Evolutionary conservation across 2,329 filamentous ascomycete species (phyloP).

Genomic region (Pochonia chlamydosporia): DNA sequence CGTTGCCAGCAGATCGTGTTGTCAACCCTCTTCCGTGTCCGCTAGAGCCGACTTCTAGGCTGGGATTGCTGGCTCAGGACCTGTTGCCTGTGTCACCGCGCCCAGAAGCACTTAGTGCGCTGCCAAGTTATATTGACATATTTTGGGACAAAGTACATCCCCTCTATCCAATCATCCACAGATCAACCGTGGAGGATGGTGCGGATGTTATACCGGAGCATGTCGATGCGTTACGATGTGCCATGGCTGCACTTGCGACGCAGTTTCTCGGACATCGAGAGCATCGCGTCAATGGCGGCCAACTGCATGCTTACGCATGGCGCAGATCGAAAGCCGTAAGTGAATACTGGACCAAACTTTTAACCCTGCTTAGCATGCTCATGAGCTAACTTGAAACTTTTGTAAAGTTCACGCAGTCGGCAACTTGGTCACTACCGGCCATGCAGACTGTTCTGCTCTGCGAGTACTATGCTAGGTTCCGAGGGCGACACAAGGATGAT

Average conservation of each 20-base stretch:
- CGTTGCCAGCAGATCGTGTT: slow-evolving; percentile 28
- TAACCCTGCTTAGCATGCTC: neutral
- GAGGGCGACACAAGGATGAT: slow-evolving; percentile 42
- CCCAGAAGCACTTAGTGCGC: slow-evolving; percentile 32
- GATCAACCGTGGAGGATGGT: slow-evolving; percentile 34
- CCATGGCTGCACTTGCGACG: slow-evolving; percentile 53
- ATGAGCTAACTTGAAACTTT: slow-evolving; percentile 12
- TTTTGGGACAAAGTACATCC: slow-evolving; percentile 49
- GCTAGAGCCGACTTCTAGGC: slow-evolving; percentile 35
- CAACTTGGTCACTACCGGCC: slow-evolving; percentile 38
- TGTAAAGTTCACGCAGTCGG: slow-evolving; percentile 29
- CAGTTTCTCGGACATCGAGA: slow-evolving; percentile 43
- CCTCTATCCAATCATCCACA: slow-evolving; percentile 45
- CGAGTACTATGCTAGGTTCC: slow-evolving; percentile 50
- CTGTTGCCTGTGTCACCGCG: slow-evolving; percentile 28
- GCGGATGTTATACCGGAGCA: slow-evolving; percentile 24
- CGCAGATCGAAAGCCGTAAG: slow-evolving; percentile 45
- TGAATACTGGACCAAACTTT: slow-evolving; percentile 8
- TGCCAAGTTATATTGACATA: slow-evolving; percentile 44
- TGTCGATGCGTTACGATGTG: slow-evolving; percentile 39
- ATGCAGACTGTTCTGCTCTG: slow-evolving; percentile 51
- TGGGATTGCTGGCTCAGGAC: slow-evolving; percentile 24
- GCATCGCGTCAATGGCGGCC: slow-evolving; percentile 42
- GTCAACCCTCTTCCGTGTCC: slow-evolving; percentile 30
- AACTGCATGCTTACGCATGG: slow-evolving; percentile 46